Evolutionary conservation across 2,329 filamentous ascomycete genomes (phyloP).

Genomic region (Cladosporium sp.): DNA sequence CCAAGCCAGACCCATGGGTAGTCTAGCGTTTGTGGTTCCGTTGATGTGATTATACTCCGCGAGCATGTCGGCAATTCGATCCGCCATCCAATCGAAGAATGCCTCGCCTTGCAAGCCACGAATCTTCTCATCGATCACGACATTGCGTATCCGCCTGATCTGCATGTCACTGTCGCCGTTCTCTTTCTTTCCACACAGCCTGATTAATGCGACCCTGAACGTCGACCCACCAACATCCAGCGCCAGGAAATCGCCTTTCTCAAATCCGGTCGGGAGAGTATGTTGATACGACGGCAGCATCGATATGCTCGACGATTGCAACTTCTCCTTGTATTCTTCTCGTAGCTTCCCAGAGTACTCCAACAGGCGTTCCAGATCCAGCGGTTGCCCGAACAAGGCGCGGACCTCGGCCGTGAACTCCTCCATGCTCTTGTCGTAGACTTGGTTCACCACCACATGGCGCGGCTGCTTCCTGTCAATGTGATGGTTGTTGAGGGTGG

Average conservation of each 20-base stretch:
- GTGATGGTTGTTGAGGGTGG: conserved; percentile 24
- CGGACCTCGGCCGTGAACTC: conserved; percentile 43
- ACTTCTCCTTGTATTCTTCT: conserved; percentile 51
- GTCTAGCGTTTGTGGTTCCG: conserved; percentile 31
- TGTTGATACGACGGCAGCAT: conserved; percentile 65
- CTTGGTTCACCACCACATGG: conserved; percentile 35
- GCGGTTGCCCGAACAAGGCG: conserved; percentile 40
- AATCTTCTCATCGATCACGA: conserved; percentile 54
- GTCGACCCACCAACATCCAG: conserved; percentile 65
- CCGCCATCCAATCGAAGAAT: conserved; percentile 66
- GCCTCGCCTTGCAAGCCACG: conserved; percentile 51
- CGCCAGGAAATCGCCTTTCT: conserved; percentile 57
- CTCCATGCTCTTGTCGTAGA: conserved; percentile 44
- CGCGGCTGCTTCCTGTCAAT: conserved; percentile 28
- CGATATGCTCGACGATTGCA: conserved; percentile 54
- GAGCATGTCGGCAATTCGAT: conserved; percentile 54
- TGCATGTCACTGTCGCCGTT: conserved; percentile 43
- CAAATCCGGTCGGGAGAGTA: conserved; percentile 55
- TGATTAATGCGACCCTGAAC: conserved; percentile 58
- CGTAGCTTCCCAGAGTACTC: conserved; percentile 43
- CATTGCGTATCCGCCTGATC: conserved; percentile 52
- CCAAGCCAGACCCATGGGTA: conserved; percentile 61
- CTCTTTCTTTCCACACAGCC: conserved; percentile 46
- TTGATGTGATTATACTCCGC: conserved; percentile 37
- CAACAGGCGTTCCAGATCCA: conserved; percentile 38